phyloP scores from a whole-genome alignment of 306 rosid species.

The Cyamopsis tetragonoloba region DNA sequence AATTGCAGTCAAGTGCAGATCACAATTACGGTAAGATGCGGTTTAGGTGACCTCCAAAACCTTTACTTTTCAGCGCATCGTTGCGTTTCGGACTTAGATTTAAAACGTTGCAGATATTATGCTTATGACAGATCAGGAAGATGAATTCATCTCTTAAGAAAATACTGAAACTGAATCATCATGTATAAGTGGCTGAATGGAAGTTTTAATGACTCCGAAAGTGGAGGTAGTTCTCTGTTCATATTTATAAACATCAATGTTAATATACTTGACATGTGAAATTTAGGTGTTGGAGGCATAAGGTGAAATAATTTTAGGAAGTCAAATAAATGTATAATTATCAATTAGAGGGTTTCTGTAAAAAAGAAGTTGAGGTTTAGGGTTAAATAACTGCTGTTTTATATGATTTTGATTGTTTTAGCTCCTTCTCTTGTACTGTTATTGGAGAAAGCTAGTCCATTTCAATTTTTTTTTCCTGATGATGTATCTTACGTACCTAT shows the following conservation, averaged over 20 bases:
- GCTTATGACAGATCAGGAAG: not conserved
- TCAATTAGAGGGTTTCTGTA: not conserved
- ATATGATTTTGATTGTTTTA: not conserved
- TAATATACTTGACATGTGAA: not conserved
- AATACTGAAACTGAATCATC: conserved; percentile 2
- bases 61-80: too few relatives aligned
- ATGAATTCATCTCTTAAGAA: not conserved
- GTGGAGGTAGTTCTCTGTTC: not conserved
- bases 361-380: not conserved
- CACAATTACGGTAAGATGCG: too few relatives aligned
- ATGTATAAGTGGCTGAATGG: not conserved
- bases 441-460: not conserved
- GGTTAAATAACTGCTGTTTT: not conserved
- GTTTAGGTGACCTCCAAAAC: too few relatives aligned
- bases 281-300: not conserved
- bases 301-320: not conserved
- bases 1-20: too few relatives aligned
- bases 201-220: not conserved
- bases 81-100: too few relatives aligned
- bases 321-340: not conserved
- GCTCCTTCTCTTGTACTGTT: not conserved
- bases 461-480: not conserved
- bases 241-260: not conserved
- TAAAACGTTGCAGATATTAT: too few relatives aligned
- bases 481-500: not conserved